Base-by-base conservation (phyloP, 2,329 filamentous ascomycete species). In the Gaeumannomyces sp. region DNA sequence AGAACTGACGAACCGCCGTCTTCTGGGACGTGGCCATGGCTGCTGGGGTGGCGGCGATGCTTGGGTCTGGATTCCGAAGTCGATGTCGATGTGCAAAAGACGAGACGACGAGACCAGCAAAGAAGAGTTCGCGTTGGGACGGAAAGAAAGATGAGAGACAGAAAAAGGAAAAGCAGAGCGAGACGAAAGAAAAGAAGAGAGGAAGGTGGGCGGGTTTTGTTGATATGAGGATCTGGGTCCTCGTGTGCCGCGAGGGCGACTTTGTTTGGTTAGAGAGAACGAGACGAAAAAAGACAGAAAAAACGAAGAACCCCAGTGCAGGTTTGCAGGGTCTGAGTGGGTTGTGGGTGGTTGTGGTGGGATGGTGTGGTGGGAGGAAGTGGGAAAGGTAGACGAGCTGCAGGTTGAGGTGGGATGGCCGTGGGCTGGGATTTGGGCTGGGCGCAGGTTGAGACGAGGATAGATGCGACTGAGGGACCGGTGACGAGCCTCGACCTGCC, bases 1-100 rank as follows among this genome's bases (percentile, higher is more conserved):
- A 79, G 72, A 81, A 81, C 71, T 75, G 76, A 69, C 77, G 79
- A 8, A 67, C 68, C 61, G 59, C 27, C 22, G 27, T n/a, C 16
- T 60, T 71, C 69, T 28, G 45, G 10, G 45, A 22, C 19, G 45
- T 71, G 68, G 65, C 71, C 71, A 73, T 73, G 68, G 68, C 65
- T 69, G 68, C 69, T 64, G 59, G 58, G 27, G 67, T 58, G n/a
- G n/a, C 33, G 29, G 14, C 33, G 29, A 50, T 53, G 45, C n/a
- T 61, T 60, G 3, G 59, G 28, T 35, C 14, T 60, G 19, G 53
- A n/a, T 60, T 14, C 35, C 11, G 35, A 27, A 4, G 13, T 28
- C 7, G 25, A 14, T 4, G 35, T 13, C 7, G 31, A n/a, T 25
- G n/a, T 13, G 22, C 28, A 60, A 60, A 16, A 33, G 28, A n/a